Evolutionary conservation across 495 filamentous ascomycete species (phyloP), one percentile per base, ranked within the genome.

Genomic region (Pyrenopolyporus hunteri): DNA sequence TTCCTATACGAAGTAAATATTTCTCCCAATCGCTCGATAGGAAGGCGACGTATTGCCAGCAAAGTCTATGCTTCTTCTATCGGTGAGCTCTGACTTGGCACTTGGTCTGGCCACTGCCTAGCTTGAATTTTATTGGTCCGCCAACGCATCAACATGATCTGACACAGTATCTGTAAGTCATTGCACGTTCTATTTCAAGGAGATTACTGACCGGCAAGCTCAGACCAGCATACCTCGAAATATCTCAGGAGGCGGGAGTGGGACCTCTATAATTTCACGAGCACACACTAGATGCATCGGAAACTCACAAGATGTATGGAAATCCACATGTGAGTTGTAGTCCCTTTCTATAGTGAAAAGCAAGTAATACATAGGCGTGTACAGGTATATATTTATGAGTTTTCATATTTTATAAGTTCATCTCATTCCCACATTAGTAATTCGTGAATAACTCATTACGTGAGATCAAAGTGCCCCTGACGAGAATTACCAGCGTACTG

Each of bases 241-340:
- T 40, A 51, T 50, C 48, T 61, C 42, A 46, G 44, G 35, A 48
- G 35, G 47, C 58, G 43, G 56, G 56, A 62, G 59, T 62, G 59
- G 56, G 29, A 14, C 59, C 11, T 23, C 20, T 37, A 11, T 36
- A 43, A 39, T n/a, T 19, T 33, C 22, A 29, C 5, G 31, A 33
- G 31, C 13, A 2, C 2, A 2, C 2, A 3, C 9, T 33, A 33
- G 3, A 33, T 33, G 31, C 7, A 4, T 9, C 3, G 28, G 28
- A 31, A n/a, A n/a, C n/a, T n/a, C n/a, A n/a, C n/a, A n/a, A n/a
- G n/a, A n/a, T n/a, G n/a, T n/a, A n/a, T n/a, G n/a, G n/a, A n/a
- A n/a, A n/a, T n/a, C n/a, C n/a, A n/a, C n/a, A n/a, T n/a, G n/a
- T n/a, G n/a, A n/a, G n/a, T n/a, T n/a, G n/a, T n/a, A n/a, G n/a